phyloP scores from a whole-genome alignment of 169 alveolate species.

The Plasmodium blacklocki region DNA sequence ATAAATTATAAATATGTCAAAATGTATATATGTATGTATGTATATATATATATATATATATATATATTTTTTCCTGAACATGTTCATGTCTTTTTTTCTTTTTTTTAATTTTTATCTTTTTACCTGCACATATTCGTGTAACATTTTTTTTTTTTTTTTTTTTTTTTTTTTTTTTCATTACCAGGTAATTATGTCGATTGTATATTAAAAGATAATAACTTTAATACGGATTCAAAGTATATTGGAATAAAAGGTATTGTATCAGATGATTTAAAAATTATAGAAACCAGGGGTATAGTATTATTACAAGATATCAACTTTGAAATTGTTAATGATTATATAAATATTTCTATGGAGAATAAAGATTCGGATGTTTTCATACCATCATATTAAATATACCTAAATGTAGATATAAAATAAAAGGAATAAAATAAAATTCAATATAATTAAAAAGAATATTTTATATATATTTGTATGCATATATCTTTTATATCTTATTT shows the following conservation, averaged over 20 bases:
- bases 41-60: neutral
- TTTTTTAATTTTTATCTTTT: neutral
- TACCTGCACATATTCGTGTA: neutral
- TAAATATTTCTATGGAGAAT: slow-evolving; percentile 47
- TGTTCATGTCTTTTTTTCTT: neutral
- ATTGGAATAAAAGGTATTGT: slow-evolving; percentile 71
- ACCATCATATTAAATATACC: slow-evolving; percentile 20
- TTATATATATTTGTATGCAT: neutral
- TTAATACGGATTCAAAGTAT: slow-evolving; percentile 16
- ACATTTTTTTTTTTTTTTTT: neutral
- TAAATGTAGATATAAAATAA: neutral
- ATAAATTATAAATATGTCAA: neutral
- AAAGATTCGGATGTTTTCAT: slow-evolving; percentile 56
- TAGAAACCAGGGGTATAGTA: slow-evolving; percentile 60
- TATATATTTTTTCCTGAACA: neutral
- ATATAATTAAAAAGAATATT: neutral
- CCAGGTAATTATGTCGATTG: slow-evolving; percentile 66
- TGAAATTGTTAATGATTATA: slow-evolving; percentile 67
- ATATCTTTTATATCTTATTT: no score
- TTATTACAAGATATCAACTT: slow-evolving; percentile 56
- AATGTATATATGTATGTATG: neutral
- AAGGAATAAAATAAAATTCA: neutral
- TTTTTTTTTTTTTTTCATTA: neutral
- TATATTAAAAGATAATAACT: slow-evolving; percentile 12
- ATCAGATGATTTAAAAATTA: slow-evolving; percentile 56